These are phyloP conservation scores for Sporobolomyces pararoseus DNA, from an alignment of 768 basidiomycete genomes.

Conservation along the genomic window DNA sequence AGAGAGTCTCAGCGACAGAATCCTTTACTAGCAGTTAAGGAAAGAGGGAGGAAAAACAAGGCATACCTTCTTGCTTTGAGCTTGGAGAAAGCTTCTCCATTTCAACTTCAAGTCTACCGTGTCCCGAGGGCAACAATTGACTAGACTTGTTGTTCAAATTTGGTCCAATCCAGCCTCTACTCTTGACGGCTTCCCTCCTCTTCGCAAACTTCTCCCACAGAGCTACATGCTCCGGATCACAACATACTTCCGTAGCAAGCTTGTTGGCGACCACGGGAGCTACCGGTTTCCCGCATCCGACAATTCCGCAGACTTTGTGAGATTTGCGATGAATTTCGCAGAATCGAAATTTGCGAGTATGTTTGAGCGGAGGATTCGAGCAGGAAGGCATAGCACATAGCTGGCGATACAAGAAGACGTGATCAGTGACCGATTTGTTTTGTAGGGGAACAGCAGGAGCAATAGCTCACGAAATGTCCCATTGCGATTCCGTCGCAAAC, in stretches of 20 bases:
- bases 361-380: constrained; percentile 15
- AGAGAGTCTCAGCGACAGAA: background rate
- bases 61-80: too few relatives aligned
- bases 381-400: constrained; percentile 31
- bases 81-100: too few relatives aligned
- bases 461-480: constrained; percentile 19
- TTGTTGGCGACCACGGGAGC: background rate
- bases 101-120: too few relatives aligned
- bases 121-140: too few relatives aligned
- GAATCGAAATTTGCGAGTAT: constrained; percentile 12
- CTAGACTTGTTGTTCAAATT: background rate
- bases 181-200: background rate
- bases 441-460: background rate
- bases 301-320: constrained; percentile 18
- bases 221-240: background rate
- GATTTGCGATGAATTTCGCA: constrained; percentile 4
- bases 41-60: background rate
- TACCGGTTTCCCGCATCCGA: background rate
- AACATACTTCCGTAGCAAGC: constrained; percentile 16
- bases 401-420: background rate
- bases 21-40: too few relatives aligned
- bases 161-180: background rate
- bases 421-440: background rate
- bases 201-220: background rate
- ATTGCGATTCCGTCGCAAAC: constrained; percentile 33